Base-by-base conservation (phyloP, 108 stramenopile species). In the Cyclotella sp. region DNA sequence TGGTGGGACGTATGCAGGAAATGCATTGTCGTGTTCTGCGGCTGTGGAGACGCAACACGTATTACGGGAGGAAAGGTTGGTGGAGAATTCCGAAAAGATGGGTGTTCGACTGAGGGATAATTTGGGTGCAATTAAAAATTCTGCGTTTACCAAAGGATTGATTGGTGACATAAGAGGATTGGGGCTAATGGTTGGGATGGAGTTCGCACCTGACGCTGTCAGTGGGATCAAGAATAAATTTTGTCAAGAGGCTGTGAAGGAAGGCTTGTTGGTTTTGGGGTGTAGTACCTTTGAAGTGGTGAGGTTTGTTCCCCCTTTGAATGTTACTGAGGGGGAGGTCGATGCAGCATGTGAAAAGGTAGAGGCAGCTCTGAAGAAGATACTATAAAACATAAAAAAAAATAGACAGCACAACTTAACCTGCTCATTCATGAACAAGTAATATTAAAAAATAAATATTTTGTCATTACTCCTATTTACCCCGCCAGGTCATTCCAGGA, bases 291-390 rank as follows among this genome's bases (percentile, higher is more conserved):
- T 75, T 44, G 93, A 85, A 63, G 96, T 98, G 26, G 92, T 95
- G 10, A 87, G 97, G 58, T 98, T 97, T 69, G 95, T 97, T 9
- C 97, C 97, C 21, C 95, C 97, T 21, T 74, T 98, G 29, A 92
- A 93, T 71, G 83, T 94, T 27, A 85, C 81, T 9, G 86, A 91
- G 58, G 90, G 75, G 41, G 95, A 98, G 55, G 72, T 97, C 16
- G 71, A 84, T 58, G 74, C 80, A 51, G 96, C 92, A 4, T 73
- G 95, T 16, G 84, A 85, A 14, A 84, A 78, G 63, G 86, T 97
- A 41, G 95, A 93, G 64, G 54, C 75, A 21, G 91, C 90, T 18
- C 65, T 97, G 60, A 77, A 47, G 64, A 49, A 51, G 21, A 52
- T 69, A 52, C n/a, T 69, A 12, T 52, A 51, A 55, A 16, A 67